Conservation (phyloP, 2,329 filamentous ascomycete species). For the Chrysosporium queenslandicum region DNA sequence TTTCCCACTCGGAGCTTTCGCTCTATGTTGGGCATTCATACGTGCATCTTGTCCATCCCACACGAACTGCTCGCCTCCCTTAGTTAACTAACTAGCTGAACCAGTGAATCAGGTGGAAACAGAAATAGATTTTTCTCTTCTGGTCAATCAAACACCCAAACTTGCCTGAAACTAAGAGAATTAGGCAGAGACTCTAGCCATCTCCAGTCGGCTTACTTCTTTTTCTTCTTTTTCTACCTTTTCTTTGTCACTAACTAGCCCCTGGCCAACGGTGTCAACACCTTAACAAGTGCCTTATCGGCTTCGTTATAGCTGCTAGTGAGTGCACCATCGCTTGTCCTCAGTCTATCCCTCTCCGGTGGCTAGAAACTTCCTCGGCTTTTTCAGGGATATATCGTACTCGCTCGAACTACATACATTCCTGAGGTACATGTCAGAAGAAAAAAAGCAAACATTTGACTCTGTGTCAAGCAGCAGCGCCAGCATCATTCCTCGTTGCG, state of each 20-base stretch:
- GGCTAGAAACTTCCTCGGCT: not conserved
- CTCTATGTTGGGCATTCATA: conserved; percentile 35
- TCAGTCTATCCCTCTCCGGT: no score
- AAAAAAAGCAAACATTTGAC: not conserved
- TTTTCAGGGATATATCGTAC: not conserved
- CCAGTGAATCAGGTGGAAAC: no score
- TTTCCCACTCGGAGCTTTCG: conserved; percentile 2
- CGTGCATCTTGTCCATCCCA: conserved; percentile 24
- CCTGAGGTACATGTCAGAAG: not conserved
- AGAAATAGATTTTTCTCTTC: not conserved
- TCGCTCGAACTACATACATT: not conserved
- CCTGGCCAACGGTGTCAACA: not conserved
- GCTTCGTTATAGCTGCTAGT: not conserved
- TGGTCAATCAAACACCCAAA: not conserved
- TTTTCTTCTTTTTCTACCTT: no score
- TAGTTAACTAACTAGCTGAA: not conserved
- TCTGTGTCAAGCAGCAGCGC: not conserved
- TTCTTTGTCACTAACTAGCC: not conserved
- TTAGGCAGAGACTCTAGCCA: not conserved
- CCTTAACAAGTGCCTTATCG: not conserved
- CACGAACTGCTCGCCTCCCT: conserved; percentile 7
- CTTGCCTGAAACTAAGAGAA: not conserved
- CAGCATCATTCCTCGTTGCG: not conserved
- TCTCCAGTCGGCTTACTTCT: no score
- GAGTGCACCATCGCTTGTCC: no score